Evolutionary conservation across 2,329 filamentous ascomycete species (phyloP), one percentile per base, ranked within the genome.

Genomic region (Botrytis fragariae): DNA sequence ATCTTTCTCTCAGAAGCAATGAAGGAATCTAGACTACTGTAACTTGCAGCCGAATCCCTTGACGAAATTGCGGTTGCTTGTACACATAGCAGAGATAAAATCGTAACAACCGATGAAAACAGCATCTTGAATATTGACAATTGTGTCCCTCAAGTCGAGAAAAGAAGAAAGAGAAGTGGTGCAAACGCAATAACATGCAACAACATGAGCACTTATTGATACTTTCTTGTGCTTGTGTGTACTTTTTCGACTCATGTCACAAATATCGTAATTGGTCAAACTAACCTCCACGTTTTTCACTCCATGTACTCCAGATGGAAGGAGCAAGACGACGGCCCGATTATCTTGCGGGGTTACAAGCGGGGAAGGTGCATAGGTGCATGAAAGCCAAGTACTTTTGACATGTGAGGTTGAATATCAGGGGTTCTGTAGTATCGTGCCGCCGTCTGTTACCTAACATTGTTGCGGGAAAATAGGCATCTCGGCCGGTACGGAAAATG

Each of bases 1-100:
- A 87, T 81, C 0, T 81, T 77, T 32, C 82, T 84, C 76, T 89
- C 85, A 2, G 80, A 78, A 12, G 82, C 77, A 69, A 89, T 81
- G 76, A 83, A 86, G 18, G 76, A 78, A 39, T 79, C 78, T 9
- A 81, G 44, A 76, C 79, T 75, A 70, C 73, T 72, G 8, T 71
- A 25, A 29, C n/a, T 54, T 54, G 32, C 45, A 45, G 18, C n/a
- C 20, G 45, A n/a, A 37, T 44, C 35, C 16, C 67, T 69, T 45
- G 37, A n/a, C 18, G 44, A 32, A 44, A 29, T 54, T 2, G 69
- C 45, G n/a, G 25, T 39, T 25, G 37, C 60, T 51, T 57, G 69
- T 22, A 44, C 10, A 57, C 4, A 54, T 54, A 71, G 29, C 35
- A 65, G 35, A 57, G 42, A 51, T 20, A 71, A 16, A 22, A 35